Base-by-base conservation (phyloP, 768 basidiomycete genomes). In the Suillus plorans region DNA sequence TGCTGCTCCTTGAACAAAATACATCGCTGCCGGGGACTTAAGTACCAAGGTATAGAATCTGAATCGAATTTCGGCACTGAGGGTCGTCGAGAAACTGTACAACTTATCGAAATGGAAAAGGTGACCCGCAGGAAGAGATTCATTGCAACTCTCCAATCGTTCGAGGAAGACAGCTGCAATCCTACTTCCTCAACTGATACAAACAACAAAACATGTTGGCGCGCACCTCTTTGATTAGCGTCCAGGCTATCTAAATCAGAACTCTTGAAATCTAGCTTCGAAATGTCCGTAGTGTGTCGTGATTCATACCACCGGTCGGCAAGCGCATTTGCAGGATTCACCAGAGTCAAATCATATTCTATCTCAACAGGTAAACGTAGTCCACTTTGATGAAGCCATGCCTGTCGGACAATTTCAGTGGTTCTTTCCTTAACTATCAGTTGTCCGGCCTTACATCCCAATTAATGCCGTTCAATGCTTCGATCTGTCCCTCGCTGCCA, bases 341-440 rank as follows among this genome's bases (percentile, higher is more conserved):
- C 84, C 3, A 88, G 79, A 14, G 84, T 78, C 58, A 81, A 75
- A 68, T 89, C 87, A 64, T 87, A 89, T 53, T 81, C 74, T 66
- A 84, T 73, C 59, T 82, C 71, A 2, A 79, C 82, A 13, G 84
- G 85, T 8, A 89, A 75, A 55, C 78, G 75, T 12, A 74, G 64
- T 13, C 87, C 86, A 68, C 84, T 80, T 18, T 86, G 88, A 63
- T 85, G 80, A 45, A 88, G 72, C 87, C 87, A 89, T 18, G 74
- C 80, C 85, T 84, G 59, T 25, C 8, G 37, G 42, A 44, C 5
- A 6, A 22, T 57, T 34, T 62, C 55, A 31, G 36, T 2, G 44
- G 5, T 36, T 20, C 6, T 28, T 39, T 31, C 39, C 20, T 12
- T 18, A 14, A 18, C 10, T 20, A 42, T n/a, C 13, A 31, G 41